These are phyloP conservation scores for Kodamaea hsintzibuensis DNA, from an alignment of 805 yeast genomes.

Conservation along the genomic window DNA sequence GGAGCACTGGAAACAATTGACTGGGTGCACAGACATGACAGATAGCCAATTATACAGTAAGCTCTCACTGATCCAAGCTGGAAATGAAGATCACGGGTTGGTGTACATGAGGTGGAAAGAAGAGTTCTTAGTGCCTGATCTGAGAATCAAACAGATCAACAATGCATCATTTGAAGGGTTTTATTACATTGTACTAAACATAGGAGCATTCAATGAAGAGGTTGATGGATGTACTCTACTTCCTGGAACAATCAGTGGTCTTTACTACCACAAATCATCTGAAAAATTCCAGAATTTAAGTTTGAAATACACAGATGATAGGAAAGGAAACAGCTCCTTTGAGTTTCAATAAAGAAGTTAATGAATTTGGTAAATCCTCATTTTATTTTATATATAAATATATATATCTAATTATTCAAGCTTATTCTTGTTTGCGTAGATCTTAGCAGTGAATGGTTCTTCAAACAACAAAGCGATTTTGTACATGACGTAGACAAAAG, in stretches of 20 bases:
- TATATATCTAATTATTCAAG: slow-evolving; percentile 4
- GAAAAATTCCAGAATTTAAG: slow-evolving; percentile 80
- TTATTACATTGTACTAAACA: slow-evolving; percentile 83
- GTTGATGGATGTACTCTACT: slow-evolving; percentile 17
- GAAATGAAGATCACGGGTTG: slow-evolving; percentile 30
- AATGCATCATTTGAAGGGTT: slow-evolving; percentile 93
- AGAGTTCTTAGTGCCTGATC: slow-evolving; percentile 80
- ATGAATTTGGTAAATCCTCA: no score
- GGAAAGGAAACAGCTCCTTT: slow-evolving; percentile 35
- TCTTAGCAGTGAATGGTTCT: slow-evolving; percentile 93
- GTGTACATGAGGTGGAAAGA: slow-evolving; percentile 97
- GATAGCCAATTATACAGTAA: slow-evolving; percentile 24
- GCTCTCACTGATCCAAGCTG: slow-evolving; percentile 31
- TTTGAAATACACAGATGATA: slow-evolving; percentile 53
- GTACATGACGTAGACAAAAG: slow-evolving; percentile 79
- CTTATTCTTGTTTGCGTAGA: slow-evolving; percentile 64
- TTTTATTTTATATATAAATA: neutral
- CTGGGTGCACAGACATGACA: slow-evolving; percentile 51
- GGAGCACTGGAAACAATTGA: slow-evolving; percentile 54
- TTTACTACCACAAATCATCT: slow-evolving; percentile 78
- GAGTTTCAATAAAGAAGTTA: slow-evolving; percentile 25
- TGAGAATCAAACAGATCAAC: slow-evolving; percentile 54
- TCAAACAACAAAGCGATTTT: slow-evolving; percentile 81
- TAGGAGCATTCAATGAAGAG: slow-evolving; percentile 30
- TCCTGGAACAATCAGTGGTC: slow-evolving; percentile 75